phyloP scores from a whole-genome alignment of 768 basidiomycete genomes.

The Agrocybe praecox region DNA sequence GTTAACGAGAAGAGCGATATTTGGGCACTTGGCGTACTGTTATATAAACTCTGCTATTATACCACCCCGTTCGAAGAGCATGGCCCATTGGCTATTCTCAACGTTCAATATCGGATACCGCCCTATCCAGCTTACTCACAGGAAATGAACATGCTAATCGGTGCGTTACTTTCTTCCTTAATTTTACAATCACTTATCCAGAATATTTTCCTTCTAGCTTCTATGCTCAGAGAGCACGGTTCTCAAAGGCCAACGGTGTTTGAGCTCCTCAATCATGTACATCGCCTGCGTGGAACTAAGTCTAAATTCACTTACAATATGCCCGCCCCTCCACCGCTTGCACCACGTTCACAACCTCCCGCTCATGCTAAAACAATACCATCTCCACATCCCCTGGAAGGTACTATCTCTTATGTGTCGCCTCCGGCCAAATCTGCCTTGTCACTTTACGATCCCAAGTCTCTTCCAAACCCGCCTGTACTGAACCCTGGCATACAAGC shows the following conservation, averaged over 20 bases:
- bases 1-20: constrained; percentile 96
- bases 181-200: constrained; percentile 7
- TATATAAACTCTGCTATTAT: constrained; percentile 99
- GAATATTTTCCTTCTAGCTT: constrained; percentile 47
- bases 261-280: constrained; percentile 81
- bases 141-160: constrained; percentile 81
- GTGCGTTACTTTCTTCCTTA: constrained; percentile 42
- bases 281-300: constrained; percentile 85
- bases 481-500: constrained; percentile 64
- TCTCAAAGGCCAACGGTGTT: constrained; percentile 85
- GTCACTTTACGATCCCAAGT: constrained; percentile 13
- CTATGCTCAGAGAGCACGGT: constrained; percentile 93
- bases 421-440: constrained; percentile 16
- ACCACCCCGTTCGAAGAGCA: constrained; percentile 99
- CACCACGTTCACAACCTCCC: constrained; percentile 28
- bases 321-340: constrained; percentile 49
- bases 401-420: constrained; percentile 27
- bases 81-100: constrained; percentile 93
- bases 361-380: constrained; percentile 9
- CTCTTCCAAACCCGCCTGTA: constrained; percentile 1
- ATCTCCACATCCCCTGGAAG: constrained; percentile 27
- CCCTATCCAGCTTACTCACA: constrained; percentile 86
- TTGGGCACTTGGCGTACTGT: constrained; percentile 95
- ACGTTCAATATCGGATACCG: constrained; percentile 93
- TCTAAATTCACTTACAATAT: constrained; percentile 75